Conservation (phyloP, 495 filamentous ascomycete genomes). For the Penicillium taxi region DNA sequence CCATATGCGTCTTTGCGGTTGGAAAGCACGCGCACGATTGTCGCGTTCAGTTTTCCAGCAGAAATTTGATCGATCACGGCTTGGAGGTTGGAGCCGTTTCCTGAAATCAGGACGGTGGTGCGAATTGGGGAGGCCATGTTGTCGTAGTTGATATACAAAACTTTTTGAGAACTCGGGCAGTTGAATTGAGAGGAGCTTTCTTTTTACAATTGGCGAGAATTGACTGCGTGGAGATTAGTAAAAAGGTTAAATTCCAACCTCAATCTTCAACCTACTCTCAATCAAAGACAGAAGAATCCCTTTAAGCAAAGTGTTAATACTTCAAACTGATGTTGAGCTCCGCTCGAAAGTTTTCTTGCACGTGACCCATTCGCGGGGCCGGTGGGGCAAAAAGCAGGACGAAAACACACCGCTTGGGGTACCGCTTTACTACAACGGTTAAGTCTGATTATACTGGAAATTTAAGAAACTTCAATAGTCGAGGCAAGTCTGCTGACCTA, state of each 20-base stretch:
- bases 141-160: background rate
- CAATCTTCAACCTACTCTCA: too few species aligned
- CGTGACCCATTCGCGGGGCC: slow-evolving; percentile 8
- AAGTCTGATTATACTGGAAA: too few species aligned
- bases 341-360: slow-evolving; percentile 11
- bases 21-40: slow-evolving; percentile 69
- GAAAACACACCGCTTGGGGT: too few species aligned
- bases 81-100: slow-evolving; percentile 81
- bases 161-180: background rate
- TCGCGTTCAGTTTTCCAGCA: slow-evolving; percentile 47
- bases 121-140: slow-evolving; percentile 31
- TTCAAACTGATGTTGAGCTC: too few species aligned
- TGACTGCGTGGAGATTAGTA: background rate
- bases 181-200: too few species aligned
- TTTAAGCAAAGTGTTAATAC: too few species aligned
- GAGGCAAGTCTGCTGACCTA: too few species aligned
- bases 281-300: too few species aligned
- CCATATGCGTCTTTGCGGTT: slow-evolving; percentile 79
- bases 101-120: slow-evolving; percentile 64
- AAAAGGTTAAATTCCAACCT: too few species aligned
- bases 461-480: too few species aligned
- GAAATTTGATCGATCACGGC: slow-evolving; percentile 72
- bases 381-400: too few species aligned
- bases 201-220: background rate
- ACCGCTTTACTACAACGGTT: too few species aligned